Percentiles rank a stretch among this genome's conserved stretches.
phyloP scores from a whole-genome alignment of 208 protist species.

The Balamuthia mandrillaris region DNA sequence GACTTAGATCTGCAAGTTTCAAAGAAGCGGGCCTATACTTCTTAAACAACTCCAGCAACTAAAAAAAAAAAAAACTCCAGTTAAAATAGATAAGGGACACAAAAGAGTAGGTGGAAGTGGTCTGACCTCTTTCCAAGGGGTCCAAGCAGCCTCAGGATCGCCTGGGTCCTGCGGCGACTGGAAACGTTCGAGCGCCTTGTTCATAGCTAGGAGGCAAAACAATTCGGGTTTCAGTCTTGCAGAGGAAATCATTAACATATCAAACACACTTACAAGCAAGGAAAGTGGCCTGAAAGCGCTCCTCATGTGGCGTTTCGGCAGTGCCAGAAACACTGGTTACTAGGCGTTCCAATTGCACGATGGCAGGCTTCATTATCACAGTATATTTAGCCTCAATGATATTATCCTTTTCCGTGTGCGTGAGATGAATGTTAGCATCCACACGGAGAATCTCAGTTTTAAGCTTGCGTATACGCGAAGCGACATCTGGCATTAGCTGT shows the following conservation, averaged over 20 bases:
- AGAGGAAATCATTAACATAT: background rate
- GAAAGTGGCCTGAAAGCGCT: slow-evolving; percentile 34
- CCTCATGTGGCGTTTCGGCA: slow-evolving; percentile 41
- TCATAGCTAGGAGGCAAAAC: background rate
- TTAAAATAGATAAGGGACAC: too few species aligned
- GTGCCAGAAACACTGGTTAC: background rate
- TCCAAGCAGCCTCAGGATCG: slow-evolving; percentile 1
- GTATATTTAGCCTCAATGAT: slow-evolving; percentile 3
- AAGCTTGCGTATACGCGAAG: background rate
- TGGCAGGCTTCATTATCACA: background rate
- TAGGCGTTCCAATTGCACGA: slow-evolving; percentile 17
- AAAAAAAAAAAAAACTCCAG: too few species aligned
- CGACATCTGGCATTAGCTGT: slow-evolving; percentile 36
- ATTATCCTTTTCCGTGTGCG: background rate
- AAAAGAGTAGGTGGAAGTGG: too few species aligned
- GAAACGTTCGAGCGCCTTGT: slow-evolving; percentile 12
- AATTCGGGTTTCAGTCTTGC: too few species aligned
- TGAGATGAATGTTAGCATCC: background rate
- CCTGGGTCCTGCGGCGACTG: background rate
- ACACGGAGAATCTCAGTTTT: slow-evolving; percentile 34
- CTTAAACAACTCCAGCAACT: too few species aligned
- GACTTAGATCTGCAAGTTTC: too few species aligned
- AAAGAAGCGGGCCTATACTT: too few species aligned
- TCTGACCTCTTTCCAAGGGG: slow-evolving; percentile 33
- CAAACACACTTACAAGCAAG: background rate